phyloP scores from a whole-genome alignment of 2,329 filamentous ascomycete species.

The Pseudocercospora fuligena region DNA sequence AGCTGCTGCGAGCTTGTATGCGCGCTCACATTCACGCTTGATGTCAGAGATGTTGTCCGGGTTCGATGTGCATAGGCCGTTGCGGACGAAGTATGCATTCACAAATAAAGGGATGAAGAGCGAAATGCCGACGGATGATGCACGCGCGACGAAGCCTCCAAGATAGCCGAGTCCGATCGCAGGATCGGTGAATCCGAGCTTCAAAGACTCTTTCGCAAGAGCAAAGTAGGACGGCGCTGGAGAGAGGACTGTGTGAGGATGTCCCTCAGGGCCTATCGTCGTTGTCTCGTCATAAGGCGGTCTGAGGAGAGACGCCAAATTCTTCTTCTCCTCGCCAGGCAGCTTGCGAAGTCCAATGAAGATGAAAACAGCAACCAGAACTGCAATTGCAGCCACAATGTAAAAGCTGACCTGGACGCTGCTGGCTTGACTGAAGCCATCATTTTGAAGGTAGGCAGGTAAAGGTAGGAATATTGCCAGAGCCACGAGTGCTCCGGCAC shows the following conservation, averaged over 20 bases:
- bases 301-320: conserved; percentile 57
- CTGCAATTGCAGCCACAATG: conserved; percentile 73
- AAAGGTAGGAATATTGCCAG: conserved; percentile 83
- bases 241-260: conserved; percentile 32
- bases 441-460: conserved; percentile 75
- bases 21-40: conserved; percentile 81
- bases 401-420: conserved; percentile 88
- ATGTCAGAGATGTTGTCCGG: conserved; percentile 61
- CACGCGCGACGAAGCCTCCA: conserved; percentile 91
- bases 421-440: conserved; percentile 72
- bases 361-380: conserved; percentile 75
- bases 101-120: conserved; percentile 93
- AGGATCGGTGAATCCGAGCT: conserved; percentile 73
- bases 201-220: conserved; percentile 48
- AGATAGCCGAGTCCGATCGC: conserved; percentile 87
- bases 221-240: conserved; percentile 62
- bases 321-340: conserved; percentile 77
- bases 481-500: conserved; percentile 86
- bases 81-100: conserved; percentile 84
- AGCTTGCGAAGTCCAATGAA: conserved; percentile 74
- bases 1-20: conserved; percentile 86
- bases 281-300: conserved; percentile 40
- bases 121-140: conserved; percentile 92
- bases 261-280: conserved; percentile 30
- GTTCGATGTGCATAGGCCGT: conserved; percentile 72